These are phyloP conservation scores for Russula earlei DNA, from an alignment of 768 basidiomycete species.

Conservation along the genomic window DNA sequence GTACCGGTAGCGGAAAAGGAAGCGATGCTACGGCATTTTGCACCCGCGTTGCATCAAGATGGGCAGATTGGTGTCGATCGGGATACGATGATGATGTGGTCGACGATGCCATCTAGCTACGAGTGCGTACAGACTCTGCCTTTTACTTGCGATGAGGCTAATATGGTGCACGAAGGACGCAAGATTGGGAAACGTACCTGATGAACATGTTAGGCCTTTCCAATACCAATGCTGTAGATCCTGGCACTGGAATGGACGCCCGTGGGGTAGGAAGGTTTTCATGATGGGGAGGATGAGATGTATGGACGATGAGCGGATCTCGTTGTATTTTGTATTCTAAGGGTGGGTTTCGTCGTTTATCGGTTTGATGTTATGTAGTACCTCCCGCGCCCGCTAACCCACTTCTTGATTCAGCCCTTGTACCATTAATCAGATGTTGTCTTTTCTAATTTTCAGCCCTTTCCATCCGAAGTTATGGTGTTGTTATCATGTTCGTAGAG, in stretches of 20 bases:
- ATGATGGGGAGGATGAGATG: background rate
- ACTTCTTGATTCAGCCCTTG: background rate
- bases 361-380: background rate
- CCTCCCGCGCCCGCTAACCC: background rate
- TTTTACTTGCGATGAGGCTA: background rate
- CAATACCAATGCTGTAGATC: background rate
- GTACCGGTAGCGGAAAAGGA: slow-evolving; percentile 2
- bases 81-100: slow-evolving; percentile 21
- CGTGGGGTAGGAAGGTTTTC: background rate
- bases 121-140: slow-evolving; percentile 7
- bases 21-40: slow-evolving; percentile 5
- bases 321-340: too few relatives aligned
- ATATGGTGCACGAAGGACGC: background rate
- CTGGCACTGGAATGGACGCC: background rate
- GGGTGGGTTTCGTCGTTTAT: too few relatives aligned
- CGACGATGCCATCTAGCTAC: slow-evolving; percentile 12
- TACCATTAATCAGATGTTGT: background rate
- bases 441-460: too few relatives aligned
- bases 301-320: background rate
- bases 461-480: too few relatives aligned
- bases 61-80: slow-evolving; percentile 19
- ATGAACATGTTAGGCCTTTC: slow-evolving; percentile 12
- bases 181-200: slow-evolving; percentile 20
- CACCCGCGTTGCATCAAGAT: slow-evolving; percentile 2
- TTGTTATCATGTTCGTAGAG: too few relatives aligned